phyloP scores from a whole-genome alignment of 83 land plant species.

The Picea abies region DNA sequence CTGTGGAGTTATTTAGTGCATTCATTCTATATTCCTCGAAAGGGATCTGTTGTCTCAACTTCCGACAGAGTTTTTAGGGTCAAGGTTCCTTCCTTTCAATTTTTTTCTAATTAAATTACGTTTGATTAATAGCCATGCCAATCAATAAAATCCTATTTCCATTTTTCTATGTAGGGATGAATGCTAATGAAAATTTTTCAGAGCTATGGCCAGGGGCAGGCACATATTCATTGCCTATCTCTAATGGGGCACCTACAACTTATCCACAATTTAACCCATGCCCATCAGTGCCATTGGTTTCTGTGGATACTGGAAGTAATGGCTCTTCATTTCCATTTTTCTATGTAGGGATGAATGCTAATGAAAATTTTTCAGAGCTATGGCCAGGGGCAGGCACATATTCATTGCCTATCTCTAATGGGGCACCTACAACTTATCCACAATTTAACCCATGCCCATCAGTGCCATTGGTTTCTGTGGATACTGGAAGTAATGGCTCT shows the following conservation, averaged over 20 bases:
- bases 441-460: constrained; percentile 15
- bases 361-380: constrained; percentile 3
- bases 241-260: neutral
- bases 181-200: neutral
- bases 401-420: neutral
- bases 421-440: neutral
- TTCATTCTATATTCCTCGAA: neutral
- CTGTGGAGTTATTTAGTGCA: neutral
- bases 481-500: constrained; percentile 33
- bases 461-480: constrained; percentile 26
- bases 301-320: constrained; percentile 33
- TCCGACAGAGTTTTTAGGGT: no score
- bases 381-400: constrained; percentile 1
- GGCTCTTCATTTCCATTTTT: constrained; percentile 32
- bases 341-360: neutral
- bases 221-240: neutral
- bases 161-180: neutral
- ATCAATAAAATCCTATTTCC: no score
- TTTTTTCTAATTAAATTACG: no score
- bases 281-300: constrained; percentile 24
- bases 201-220: constrained; percentile 9
- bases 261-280: neutral
- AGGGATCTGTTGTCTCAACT: no score
- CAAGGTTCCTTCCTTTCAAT: no score
- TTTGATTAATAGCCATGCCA: no score